phyloP scores from a whole-genome alignment of 1,284 basidiomycete species.

The Heterobasidion occidentale region DNA sequence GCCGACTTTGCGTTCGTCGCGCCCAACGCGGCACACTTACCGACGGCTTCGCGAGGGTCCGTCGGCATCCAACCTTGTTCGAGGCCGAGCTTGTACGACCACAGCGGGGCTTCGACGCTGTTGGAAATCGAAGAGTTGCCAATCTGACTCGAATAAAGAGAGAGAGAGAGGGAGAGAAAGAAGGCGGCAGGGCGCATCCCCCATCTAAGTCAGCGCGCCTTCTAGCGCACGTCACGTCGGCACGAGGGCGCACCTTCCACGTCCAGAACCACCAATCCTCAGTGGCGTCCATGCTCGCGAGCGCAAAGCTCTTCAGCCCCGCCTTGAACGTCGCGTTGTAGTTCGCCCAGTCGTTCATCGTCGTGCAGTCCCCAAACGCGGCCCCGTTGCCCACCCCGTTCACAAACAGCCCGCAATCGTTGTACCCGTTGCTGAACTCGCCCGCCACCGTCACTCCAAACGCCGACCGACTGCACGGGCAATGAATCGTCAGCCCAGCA shows the following conservation, averaged over 20 bases:
- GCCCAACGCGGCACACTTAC: slow-evolving; percentile 55
- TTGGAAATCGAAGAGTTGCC: slow-evolving; percentile 55
- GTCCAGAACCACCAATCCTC: slow-evolving; percentile 65
- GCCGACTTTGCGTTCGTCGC: slow-evolving; percentile 23
- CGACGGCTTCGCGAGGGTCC: slow-evolving; percentile 65
- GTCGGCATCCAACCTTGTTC: slow-evolving; percentile 73
- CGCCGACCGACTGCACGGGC: slow-evolving; percentile 27
- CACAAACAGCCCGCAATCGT: slow-evolving; percentile 65
- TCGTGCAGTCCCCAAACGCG: slow-evolving; percentile 44
- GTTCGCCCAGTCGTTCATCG: slow-evolving; percentile 51
- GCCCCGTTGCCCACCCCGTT: slow-evolving; percentile 43
- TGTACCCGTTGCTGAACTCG: slow-evolving; percentile 60
- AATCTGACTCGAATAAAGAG: slow-evolving; percentile 38
- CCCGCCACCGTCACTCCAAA: slow-evolving; percentile 69
- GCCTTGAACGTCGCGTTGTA: slow-evolving; percentile 55
- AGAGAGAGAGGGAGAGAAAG: background rate
- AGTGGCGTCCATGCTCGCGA: slow-evolving; percentile 49
- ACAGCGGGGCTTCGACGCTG: slow-evolving; percentile 58
- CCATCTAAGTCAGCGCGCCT: background rate
- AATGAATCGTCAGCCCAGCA: slow-evolving; percentile 13
- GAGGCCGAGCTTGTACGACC: slow-evolving; percentile 81
- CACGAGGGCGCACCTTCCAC: slow-evolving; percentile 41
- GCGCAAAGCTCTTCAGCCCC: slow-evolving; percentile 47
- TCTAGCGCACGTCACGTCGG: background rate
- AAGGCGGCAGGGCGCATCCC: background rate